Evolutionary conservation across 768 basidiomycete genomes (phyloP), one percentile per base, ranked within the genome.

Genomic region (Boletellus sp.): DNA sequence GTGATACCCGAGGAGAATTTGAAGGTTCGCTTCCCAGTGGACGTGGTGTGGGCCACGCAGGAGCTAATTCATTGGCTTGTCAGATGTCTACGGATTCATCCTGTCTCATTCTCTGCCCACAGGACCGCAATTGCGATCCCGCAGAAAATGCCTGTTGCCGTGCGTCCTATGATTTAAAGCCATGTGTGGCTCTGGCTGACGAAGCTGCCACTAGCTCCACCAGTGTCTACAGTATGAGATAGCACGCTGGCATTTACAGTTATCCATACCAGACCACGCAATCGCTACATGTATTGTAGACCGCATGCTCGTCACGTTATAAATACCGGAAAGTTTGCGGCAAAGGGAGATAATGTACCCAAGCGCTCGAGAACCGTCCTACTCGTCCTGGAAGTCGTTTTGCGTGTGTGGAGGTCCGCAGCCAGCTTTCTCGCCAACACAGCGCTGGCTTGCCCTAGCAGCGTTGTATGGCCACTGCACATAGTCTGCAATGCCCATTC

Each of bases 131-230:
- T 32, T 91, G 90, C 58, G 72, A 84, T 58, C 82, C 83, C 13
- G 64, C 66, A 24, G 83, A 88, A 60, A 83, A 88, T 53, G 80
- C 86, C 1, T 91, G 89, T 64, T 91, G 88, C 64, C 88, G 87
- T 90, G 65, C 72, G 87, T 79, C 35, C 22, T 47, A 3, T 10
- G 40, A 19, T n/a, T 20, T 37, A 45, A 23, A 35, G 23, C 10
- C 19, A 38, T 23, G 9, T 39, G 15, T 44, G 2, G 6, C 47
- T 22, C 16, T 13, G 16, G 10, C 48, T 57, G 52, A 58, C 44
- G 4, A 47, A 16, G 4, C 42, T 22, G 15, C 54, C 52, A 50
- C 20, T 53, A 80, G 78, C 82, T 32, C 81, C 81, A 31, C 72
- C 75, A 5, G 28, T 70, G 16, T 52, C 65, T 2, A 71, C 77